These are phyloP conservation scores for Apophysomyces elegans DNA, from an alignment of 371 early-diverging fungal species.

Conservation along the genomic window DNA sequence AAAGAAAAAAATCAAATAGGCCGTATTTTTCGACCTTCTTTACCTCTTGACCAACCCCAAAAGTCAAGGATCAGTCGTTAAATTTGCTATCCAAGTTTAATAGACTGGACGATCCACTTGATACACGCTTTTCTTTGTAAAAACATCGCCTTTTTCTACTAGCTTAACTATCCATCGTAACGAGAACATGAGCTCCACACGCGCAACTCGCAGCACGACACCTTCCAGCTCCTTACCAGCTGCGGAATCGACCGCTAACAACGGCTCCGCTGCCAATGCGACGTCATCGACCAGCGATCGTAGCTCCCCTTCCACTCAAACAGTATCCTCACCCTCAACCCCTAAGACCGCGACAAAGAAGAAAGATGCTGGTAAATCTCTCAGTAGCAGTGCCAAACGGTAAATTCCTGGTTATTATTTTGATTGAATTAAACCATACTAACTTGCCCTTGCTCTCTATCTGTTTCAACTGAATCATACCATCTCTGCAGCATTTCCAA, in stretches of 20 bases:
- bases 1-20: neutral
- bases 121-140: neutral
- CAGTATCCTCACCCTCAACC: conserved; percentile 19
- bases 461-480: neutral
- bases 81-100: conserved; percentile 9
- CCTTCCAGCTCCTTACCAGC: conserved; percentile 15
- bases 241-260: conserved; percentile 16
- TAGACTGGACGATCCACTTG: conserved; percentile 4
- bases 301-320: conserved; percentile 27
- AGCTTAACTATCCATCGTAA: conserved; percentile 9
- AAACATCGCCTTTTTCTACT: neutral
- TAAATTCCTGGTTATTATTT: conserved; percentile 22
- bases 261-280: conserved; percentile 19
- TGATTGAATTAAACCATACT: neutral
- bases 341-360: conserved; percentile 30
- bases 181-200: conserved; percentile 38
- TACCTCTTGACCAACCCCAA: neutral
- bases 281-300: conserved; percentile 22
- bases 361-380: conserved; percentile 30
- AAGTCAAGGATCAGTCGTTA: conserved; percentile 9
- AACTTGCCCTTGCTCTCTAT: conserved; percentile 7
- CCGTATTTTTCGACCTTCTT: conserved; percentile 1
- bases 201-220: conserved; percentile 31
- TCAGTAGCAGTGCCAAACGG: conserved; percentile 68
- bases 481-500: conserved; percentile 78